phyloP scores from a whole-genome alignment of 2,329 filamentous ascomycete genomes.

The Graphilbum fragrans region DNA sequence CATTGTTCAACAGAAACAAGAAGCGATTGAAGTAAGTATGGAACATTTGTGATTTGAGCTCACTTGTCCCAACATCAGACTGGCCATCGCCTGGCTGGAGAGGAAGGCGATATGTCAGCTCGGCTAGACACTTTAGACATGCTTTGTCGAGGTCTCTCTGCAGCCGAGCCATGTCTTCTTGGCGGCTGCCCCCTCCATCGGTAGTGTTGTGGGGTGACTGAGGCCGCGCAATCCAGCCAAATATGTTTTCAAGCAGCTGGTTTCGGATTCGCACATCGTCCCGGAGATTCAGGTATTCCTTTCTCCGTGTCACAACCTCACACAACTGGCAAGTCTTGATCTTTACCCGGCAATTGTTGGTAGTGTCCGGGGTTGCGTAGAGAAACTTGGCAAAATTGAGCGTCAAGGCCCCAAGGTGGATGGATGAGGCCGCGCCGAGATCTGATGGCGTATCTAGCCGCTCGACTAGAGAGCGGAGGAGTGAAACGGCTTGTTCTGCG shows the following conservation, averaged over 20 bases:
- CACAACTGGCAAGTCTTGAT: constrained; percentile 58
- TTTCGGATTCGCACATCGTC: constrained; percentile 59
- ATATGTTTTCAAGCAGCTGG: constrained; percentile 55
- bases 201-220: constrained; percentile 36
- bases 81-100: constrained; percentile 54
- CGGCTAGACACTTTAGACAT: constrained; percentile 51
- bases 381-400: constrained; percentile 57
- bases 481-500: constrained; percentile 53
- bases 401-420: constrained; percentile 51
- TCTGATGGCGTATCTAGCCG: constrained; percentile 51
- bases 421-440: constrained; percentile 46
- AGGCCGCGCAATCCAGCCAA: constrained; percentile 55
- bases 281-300: constrained; percentile 55
- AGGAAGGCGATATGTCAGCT: constrained; percentile 53
- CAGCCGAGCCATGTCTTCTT: constrained; percentile 44
- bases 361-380: constrained; percentile 42
- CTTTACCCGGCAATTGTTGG: constrained; percentile 48
- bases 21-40: constrained; percentile 61
- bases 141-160: constrained; percentile 56
- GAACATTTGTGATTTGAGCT: constrained; percentile 60
- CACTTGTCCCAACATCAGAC: constrained; percentile 53
- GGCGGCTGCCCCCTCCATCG: constrained; percentile 25
- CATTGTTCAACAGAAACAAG: constrained; percentile 50
- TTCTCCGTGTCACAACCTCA: constrained; percentile 52
- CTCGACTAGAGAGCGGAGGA: constrained; percentile 52